Conservation (phyloP, 768 basidiomycete species). For the Russula abietina region DNA sequence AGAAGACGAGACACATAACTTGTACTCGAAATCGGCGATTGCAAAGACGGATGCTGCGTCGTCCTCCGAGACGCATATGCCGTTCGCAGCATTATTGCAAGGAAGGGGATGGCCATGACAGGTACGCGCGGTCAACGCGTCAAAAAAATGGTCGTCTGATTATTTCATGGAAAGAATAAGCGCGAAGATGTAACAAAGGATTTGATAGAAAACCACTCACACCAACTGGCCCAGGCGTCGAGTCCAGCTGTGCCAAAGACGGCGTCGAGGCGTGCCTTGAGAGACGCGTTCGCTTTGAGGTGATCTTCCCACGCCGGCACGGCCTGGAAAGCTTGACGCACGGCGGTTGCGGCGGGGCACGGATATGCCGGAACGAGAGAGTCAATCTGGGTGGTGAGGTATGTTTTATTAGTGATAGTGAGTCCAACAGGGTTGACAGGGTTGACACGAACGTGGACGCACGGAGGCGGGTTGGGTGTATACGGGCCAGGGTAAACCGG, state of each 20-base stretch:
- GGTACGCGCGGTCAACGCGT: slow-evolving; percentile 45
- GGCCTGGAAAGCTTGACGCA: slow-evolving; percentile 39
- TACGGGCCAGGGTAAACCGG: slow-evolving; percentile 35
- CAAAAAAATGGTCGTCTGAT: slow-evolving; percentile 46
- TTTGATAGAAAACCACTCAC: slow-evolving; percentile 16
- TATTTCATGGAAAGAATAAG: neutral
- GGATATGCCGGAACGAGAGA: slow-evolving; percentile 41
- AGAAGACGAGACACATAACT: slow-evolving; percentile 25
- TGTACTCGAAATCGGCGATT: slow-evolving; percentile 39
- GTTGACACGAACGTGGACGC: slow-evolving; percentile 23
- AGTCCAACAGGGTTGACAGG: neutral
- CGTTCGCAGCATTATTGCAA: slow-evolving; percentile 39
- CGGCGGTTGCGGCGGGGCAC: slow-evolving; percentile 38
- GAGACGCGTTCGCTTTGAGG: slow-evolving; percentile 33
- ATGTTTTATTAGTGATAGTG: neutral
- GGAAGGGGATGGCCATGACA: slow-evolving; percentile 42
- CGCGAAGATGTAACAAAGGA: neutral
- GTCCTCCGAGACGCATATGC: slow-evolving; percentile 37
- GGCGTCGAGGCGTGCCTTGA: slow-evolving; percentile 36
- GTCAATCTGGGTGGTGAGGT: slow-evolving; percentile 36
- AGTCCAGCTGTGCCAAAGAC: slow-evolving; percentile 39
- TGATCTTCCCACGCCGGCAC: slow-evolving; percentile 45
- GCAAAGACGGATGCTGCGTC: slow-evolving; percentile 35
- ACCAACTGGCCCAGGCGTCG: slow-evolving; percentile 43
- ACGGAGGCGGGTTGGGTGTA: slow-evolving; percentile 40